These are phyloP conservation scores for Dendrobium catenatum DNA, from an alignment of 106 monocot genomes.

Conservation along the genomic window DNA sequence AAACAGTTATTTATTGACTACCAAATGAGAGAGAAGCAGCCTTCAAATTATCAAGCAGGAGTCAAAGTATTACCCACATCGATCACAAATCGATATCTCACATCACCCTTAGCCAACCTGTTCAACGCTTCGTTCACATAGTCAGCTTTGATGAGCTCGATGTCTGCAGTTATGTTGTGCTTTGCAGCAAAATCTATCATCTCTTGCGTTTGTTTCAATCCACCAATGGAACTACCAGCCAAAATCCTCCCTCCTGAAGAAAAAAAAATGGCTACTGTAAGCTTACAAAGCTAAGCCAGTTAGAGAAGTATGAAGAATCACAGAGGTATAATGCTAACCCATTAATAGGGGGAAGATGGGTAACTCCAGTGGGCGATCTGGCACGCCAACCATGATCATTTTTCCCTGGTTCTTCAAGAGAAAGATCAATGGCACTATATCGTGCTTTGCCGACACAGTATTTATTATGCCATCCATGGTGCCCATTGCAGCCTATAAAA, in stretches of 20 bases:
- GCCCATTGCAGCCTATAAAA: constrained; percentile 49
- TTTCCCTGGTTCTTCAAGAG: constrained; percentile 62
- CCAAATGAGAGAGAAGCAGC: background rate
- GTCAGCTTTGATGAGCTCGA: constrained; percentile 56
- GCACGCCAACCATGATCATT: constrained; percentile 64
- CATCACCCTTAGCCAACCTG: constrained; percentile 51
- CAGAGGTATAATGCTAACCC: constrained; percentile 12
- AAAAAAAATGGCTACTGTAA: background rate
- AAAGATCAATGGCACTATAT: constrained; percentile 34
- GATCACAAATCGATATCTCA: constrained; percentile 80
- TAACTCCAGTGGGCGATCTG: constrained; percentile 56
- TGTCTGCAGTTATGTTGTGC: constrained; percentile 61
- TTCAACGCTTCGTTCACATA: constrained; percentile 68
- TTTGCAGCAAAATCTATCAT: constrained; percentile 84
- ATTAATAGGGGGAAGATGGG: constrained; percentile 31
- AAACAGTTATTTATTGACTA: background rate
- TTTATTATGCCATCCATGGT: constrained; percentile 92
- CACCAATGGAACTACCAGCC: constrained; percentile 65
- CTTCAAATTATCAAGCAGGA: background rate
- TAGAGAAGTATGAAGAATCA: background rate
- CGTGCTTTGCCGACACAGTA: constrained; percentile 61
- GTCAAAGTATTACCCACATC: constrained; percentile 54
- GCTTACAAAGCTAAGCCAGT: background rate
- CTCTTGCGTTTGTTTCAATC: constrained; percentile 76
- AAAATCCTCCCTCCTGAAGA: constrained; percentile 47